Percentiles rank a stretch among this genome's conserved stretches.
phyloP scores from a whole-genome alignment of 192 early-diverging fungal species.

The Cetraspora pellucida region DNA sequence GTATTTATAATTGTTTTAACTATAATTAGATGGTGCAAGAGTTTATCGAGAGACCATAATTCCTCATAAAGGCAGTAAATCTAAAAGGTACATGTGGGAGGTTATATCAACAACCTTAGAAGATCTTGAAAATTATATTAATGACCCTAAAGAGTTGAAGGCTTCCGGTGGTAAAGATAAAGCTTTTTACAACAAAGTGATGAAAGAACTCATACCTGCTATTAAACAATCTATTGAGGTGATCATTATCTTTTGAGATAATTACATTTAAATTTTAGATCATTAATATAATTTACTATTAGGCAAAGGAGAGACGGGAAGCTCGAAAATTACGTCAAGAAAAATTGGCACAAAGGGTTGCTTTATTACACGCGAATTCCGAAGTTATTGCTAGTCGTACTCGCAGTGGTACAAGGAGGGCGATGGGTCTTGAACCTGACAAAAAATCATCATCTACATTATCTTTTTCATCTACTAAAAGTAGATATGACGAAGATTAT shows the following conservation, averaged over 20 bases:
- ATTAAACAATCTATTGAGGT: slow-evolving; percentile 9
- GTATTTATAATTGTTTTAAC: background rate
- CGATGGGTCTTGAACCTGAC: background rate
- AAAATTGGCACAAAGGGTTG: slow-evolving; percentile 18
- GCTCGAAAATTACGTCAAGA: slow-evolving; percentile 15
- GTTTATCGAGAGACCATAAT: slow-evolving; percentile 16
- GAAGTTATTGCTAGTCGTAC: slow-evolving; percentile 15
- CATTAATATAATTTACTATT: background rate
- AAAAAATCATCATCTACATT: background rate
- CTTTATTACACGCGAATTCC: slow-evolving; percentile 11
- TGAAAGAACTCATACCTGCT: slow-evolving; percentile 1
- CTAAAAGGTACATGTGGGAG: background rate
- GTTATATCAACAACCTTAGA: slow-evolving; percentile 20
- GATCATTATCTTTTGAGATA: background rate
- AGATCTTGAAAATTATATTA: slow-evolving; percentile 9
- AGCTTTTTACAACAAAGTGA: background rate
- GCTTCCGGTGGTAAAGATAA: slow-evolving; percentile 9
- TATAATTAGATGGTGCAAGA: background rate
- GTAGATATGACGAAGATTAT: background rate
- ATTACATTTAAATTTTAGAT: background rate
- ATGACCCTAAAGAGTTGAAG: slow-evolving; percentile 23
- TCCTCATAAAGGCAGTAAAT: background rate
- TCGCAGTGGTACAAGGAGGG: slow-evolving; percentile 13
- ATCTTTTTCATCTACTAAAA: background rate
- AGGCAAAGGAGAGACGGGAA: slow-evolving; percentile 11